Evolutionary conservation across 305 asterid species (phyloP).

Genomic region (Fraxinus albicans): DNA sequence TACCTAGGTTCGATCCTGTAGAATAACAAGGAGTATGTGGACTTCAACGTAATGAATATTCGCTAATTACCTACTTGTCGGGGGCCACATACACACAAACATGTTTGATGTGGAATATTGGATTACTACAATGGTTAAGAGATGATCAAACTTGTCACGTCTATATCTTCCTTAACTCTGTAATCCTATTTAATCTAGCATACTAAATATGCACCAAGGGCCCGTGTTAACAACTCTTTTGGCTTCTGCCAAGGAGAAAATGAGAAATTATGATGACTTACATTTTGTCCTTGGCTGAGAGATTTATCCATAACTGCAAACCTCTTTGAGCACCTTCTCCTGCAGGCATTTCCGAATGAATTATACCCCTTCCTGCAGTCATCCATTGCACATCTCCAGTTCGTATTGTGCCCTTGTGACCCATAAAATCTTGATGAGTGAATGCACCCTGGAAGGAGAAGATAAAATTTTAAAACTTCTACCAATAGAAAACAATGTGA

Average conservation of each 20-base stretch:
- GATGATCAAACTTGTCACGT: neutral
- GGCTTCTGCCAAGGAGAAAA: neutral
- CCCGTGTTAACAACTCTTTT: neutral
- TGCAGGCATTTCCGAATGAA: constrained; percentile 98
- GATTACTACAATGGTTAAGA: neutral
- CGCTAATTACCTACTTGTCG: neutral
- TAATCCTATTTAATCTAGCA: neutral
- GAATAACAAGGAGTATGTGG: neutral
- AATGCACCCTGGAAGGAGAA: constrained; percentile 56
- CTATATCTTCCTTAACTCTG: neutral
- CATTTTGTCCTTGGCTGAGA: constrained; percentile 84
- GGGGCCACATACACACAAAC: neutral
- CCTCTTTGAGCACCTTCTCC: constrained; percentile 74
- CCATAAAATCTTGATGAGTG: constrained; percentile 90
- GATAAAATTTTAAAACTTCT: neutral
- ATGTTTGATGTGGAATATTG: neutral
- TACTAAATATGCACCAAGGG: neutral
- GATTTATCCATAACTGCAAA: constrained; percentile 89
- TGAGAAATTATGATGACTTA: constrained; percentile 24
- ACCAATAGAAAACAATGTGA: neutral
- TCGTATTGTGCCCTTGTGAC: constrained; percentile 81
- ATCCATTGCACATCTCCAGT: constrained; percentile 97
- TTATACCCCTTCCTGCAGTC: constrained; percentile 95
- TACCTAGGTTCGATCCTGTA: constrained; percentile 86
- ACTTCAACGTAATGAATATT: neutral